Percentiles rank a stretch among this genome's conserved stretches.
Evolutionary conservation across 495 filamentous ascomycete species (phyloP).

Genomic region (Terfezia boudieri): DNA sequence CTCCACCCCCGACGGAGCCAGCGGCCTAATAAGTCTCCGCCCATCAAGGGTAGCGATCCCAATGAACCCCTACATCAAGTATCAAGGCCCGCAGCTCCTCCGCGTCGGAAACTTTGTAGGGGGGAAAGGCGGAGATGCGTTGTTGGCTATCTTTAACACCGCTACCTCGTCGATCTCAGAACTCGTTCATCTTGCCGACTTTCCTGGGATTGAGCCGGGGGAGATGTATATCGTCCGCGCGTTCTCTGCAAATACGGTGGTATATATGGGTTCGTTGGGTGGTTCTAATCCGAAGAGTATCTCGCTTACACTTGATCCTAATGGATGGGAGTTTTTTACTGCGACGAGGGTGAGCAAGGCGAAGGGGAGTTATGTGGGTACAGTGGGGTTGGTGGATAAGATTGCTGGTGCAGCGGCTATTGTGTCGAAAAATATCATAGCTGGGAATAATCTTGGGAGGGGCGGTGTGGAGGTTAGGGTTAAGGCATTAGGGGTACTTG

Average conservation of each 20-base stretch:
- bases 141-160: conserved; percentile 65
- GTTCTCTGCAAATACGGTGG: conserved; percentile 44
- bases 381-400: conserved; percentile 66
- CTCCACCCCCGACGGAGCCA: conserved; percentile 3
- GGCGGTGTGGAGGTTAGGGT: conserved; percentile 51
- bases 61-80: conserved; percentile 46
- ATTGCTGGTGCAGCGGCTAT: conserved; percentile 78
- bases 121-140: conserved; percentile 4
- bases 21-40: conserved; percentile 5
- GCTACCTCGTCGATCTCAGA: conserved; percentile 33
- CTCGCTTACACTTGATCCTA: conserved; percentile 33
- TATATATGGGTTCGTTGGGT: conserved; percentile 24
- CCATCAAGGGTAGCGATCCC: conserved; percentile 8
- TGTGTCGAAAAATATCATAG: conserved; percentile 31
- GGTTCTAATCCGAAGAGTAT: conserved; percentile 25
- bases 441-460: conserved; percentile 38
- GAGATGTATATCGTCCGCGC: conserved; percentile 46
- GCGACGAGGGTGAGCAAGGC: conserved; percentile 36
- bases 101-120: conserved; percentile 45
- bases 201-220: conserved; percentile 39
- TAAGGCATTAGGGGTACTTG: conserved; percentile 64
- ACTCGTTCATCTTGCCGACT: conserved; percentile 42
- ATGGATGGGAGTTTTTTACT: conserved; percentile 64
- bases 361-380: conserved; percentile 25
- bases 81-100: conserved; percentile 46